phyloP scores from a whole-genome alignment of 768 basidiomycete species.

The Grammothele lineata region DNA sequence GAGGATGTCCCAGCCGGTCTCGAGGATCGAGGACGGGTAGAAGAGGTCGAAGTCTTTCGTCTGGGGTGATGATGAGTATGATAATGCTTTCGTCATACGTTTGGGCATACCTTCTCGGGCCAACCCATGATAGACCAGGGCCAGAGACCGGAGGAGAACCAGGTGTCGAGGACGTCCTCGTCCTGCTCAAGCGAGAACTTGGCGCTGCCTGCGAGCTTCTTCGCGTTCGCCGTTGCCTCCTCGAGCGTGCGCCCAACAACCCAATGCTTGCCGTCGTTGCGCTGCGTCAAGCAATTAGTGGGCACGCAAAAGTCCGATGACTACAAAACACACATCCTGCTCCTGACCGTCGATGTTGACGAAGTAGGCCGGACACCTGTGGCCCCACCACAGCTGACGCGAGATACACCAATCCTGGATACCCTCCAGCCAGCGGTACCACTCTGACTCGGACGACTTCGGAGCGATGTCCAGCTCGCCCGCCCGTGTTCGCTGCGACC shows the following conservation, averaged over 20 bases:
- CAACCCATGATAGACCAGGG: slow-evolving; percentile 97
- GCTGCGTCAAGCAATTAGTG: slow-evolving; percentile 31
- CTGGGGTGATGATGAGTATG: slow-evolving; percentile 32
- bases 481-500: slow-evolving; percentile 70
- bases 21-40: slow-evolving; percentile 88
- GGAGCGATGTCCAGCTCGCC: slow-evolving; percentile 85
- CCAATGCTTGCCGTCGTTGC: slow-evolving; percentile 76
- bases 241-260: slow-evolving; percentile 80
- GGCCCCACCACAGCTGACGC: slow-evolving; percentile 99
- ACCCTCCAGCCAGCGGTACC: slow-evolving; percentile 93
- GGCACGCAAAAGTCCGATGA: neutral
- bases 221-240: slow-evolving; percentile 75
- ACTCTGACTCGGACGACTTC: slow-evolving; percentile 85
- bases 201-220: slow-evolving; percentile 56
- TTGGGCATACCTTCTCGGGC: slow-evolving; percentile 66
- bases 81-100: neutral
- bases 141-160: slow-evolving; percentile 98
- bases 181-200: slow-evolving; percentile 85
- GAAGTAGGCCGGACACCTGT: slow-evolving; percentile 92
- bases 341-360: slow-evolving; percentile 76
- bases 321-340: slow-evolving; percentile 48
- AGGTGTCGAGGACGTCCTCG: slow-evolving; percentile 96
- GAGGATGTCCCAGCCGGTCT: slow-evolving; percentile 99
- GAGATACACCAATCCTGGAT: slow-evolving; percentile 99
- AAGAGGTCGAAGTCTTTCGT: slow-evolving; percentile 74